Percentiles rank a stretch among this genome's conserved stretches.
phyloP scores from a whole-genome alignment of 208 protist species.

The Leishmania aethiopica region DNA sequence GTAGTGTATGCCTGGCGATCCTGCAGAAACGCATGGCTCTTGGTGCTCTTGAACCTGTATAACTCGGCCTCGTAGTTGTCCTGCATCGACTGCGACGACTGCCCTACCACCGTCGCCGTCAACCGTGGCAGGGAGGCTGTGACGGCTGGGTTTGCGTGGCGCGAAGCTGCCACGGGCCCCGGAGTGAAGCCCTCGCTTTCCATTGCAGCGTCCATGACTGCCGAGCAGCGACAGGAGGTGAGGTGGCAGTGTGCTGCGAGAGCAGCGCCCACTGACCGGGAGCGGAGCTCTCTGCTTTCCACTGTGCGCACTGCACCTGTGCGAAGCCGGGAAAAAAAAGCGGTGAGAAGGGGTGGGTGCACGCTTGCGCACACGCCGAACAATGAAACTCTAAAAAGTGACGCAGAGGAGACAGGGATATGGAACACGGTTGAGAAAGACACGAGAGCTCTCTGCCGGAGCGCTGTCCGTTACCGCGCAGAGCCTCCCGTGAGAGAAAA shows the following conservation, averaged over 20 bases:
- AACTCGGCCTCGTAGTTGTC: constrained; percentile 38
- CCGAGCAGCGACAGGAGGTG: background rate
- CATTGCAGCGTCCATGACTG: background rate
- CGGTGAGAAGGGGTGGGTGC: background rate
- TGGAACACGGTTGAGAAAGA: background rate
- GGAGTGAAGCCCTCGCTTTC: background rate
- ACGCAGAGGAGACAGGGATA: background rate
- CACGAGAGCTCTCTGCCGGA: too few relatives aligned
- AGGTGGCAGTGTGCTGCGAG: background rate
- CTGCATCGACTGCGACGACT: background rate
- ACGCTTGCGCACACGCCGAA: background rate
- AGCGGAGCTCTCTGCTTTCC: background rate
- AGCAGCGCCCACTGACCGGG: background rate
- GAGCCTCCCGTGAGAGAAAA: too few relatives aligned
- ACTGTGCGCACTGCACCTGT: background rate
- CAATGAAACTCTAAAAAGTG: background rate
- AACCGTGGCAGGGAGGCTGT: background rate
- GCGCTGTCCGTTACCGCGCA: accelerated
- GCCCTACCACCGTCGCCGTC: too few relatives aligned
- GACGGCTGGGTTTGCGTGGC: background rate
- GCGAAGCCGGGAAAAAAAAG: background rate
- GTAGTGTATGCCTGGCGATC: constrained; percentile 44
- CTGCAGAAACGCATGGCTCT: constrained; percentile 70
- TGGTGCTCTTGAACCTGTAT: constrained; percentile 77
- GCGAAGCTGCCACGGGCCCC: background rate